These are phyloP conservation scores for Lumnitzera racemosa DNA, from an alignment of 345 rosid species.

Conservation along the genomic window DNA sequence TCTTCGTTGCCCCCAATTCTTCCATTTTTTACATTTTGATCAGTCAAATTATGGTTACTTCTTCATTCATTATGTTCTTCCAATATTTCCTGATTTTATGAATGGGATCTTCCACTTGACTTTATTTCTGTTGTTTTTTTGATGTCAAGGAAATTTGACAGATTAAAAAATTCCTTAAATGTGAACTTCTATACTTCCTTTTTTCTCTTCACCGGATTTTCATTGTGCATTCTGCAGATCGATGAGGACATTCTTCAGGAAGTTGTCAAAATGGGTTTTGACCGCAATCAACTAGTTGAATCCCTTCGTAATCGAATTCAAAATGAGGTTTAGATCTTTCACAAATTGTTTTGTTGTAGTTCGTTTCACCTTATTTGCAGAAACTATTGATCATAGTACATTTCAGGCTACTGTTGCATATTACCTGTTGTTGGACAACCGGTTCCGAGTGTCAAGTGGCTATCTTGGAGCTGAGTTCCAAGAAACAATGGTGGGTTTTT, in stretches of 20 bases:
- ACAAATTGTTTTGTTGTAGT: not conserved
- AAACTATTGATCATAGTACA: conserved; percentile 9
- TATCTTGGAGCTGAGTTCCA: conserved; percentile 97
- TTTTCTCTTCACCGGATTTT: not conserved
- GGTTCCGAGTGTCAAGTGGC: conserved; percentile 83
- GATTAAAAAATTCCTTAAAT: no score
- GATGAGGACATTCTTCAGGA: conserved; percentile 94
- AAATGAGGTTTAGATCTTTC: conserved; percentile 52
- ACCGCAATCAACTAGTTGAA: conserved; percentile 64
- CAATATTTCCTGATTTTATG: no score
- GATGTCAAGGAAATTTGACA: no score
- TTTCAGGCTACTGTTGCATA: conserved; percentile 96
- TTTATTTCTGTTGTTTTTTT: no score
- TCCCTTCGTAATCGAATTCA: conserved; percentile 80
- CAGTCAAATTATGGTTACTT: no score
- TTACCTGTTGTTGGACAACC: conserved; percentile 79
- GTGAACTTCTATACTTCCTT: not conserved
- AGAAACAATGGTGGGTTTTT: conserved; percentile 65
- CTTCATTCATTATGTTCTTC: no score
- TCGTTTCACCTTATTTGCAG: conserved; percentile 5
- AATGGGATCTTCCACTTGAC: no score
- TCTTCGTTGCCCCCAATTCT: no score
- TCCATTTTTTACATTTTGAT: no score
- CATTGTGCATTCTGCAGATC: conserved; percentile 43
- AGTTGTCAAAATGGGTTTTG: conserved; percentile 84